These are phyloP conservation scores for Volvox reticuliferus DNA, from an alignment of 139 green algal species.

Conservation along the genomic window DNA sequence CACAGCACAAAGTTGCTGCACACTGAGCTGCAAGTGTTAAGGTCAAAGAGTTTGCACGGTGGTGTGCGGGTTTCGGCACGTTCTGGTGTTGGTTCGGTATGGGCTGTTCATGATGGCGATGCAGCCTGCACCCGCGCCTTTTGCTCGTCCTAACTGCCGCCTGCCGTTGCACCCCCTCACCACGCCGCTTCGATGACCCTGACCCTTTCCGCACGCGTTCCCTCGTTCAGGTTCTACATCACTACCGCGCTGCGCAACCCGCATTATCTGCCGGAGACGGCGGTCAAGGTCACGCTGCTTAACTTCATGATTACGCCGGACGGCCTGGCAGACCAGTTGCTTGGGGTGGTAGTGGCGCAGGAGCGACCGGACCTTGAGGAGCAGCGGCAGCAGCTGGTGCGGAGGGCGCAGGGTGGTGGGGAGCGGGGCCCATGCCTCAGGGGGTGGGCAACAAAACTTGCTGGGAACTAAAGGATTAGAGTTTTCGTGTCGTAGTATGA, in stretches of 20 bases:
- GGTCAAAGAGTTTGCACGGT: too few relatives aligned
- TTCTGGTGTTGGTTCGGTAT: too few relatives aligned
- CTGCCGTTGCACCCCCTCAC: too few relatives aligned
- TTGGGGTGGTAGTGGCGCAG: constrained; percentile 80
- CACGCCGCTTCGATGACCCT: too few relatives aligned
- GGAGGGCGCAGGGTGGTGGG: not conserved
- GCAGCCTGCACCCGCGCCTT: not conserved
- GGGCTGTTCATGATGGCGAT: too few relatives aligned
- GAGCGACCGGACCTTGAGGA: constrained; percentile 86
- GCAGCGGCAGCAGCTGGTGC: constrained; percentile 78
- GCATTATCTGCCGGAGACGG: constrained; percentile 78
- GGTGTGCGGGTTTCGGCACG: too few relatives aligned
- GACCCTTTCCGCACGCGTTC: not conserved
- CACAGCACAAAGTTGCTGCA: not conserved
- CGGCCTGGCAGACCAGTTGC: constrained; percentile 83
- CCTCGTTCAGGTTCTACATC: constrained; percentile 82
- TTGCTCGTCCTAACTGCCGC: not conserved
- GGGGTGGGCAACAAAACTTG: too few relatives aligned
- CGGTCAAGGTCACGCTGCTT: constrained; percentile 76
- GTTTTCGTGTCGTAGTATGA: too few relatives aligned
- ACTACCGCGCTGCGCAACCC: constrained; percentile 91
- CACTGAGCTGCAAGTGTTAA: too few relatives aligned
- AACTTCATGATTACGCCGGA: constrained; percentile 91
- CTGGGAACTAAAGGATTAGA: too few relatives aligned
- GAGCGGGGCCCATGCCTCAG: not conserved